Percentiles rank a stretch among this genome's conserved stretches.
These are phyloP conservation scores for Alnus glutinosa DNA, from an alignment of 306 rosid genomes.

Conservation along the genomic window DNA sequence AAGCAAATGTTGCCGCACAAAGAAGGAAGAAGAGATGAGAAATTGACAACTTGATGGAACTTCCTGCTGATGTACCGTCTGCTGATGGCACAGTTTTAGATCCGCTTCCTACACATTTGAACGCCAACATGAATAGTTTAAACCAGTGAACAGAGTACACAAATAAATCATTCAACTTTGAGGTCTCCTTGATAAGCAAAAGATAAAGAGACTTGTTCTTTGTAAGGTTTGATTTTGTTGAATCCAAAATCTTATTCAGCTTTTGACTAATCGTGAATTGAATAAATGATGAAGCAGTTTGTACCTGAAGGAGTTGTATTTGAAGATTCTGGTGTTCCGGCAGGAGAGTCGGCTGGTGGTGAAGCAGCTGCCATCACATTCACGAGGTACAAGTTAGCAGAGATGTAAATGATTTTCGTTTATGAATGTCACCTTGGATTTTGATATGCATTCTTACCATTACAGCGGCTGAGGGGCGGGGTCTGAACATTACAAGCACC, in stretches of 20 bases:
- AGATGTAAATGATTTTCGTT: background rate
- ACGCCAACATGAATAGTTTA: conserved; percentile 23
- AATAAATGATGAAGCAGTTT: conserved; percentile 2
- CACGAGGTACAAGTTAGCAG: conserved; percentile 29
- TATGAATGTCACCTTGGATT: background rate
- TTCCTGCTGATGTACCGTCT: conserved; percentile 50
- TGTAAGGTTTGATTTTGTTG: background rate
- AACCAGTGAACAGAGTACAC: background rate
- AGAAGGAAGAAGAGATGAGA: conserved; percentile 44
- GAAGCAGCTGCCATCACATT: conserved; percentile 44
- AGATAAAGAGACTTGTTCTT: background rate
- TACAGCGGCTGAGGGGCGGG: conserved; percentile 60
- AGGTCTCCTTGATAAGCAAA: too few species aligned
- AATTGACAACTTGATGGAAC: conserved; percentile 47
- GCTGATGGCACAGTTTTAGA: conserved; percentile 48
- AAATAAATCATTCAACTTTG: background rate
- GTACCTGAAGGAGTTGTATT: conserved; percentile 62
- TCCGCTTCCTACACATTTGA: conserved; percentile 52
- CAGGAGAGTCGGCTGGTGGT: conserved; percentile 69
- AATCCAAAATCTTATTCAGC: background rate
- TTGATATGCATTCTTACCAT: conserved; percentile 39
- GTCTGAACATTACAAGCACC: conserved; percentile 73
- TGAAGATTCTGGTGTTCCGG: conserved; percentile 63
- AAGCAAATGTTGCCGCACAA: conserved; percentile 51
- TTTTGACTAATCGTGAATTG: background rate